Evolutionary conservation across 2,329 filamentous ascomycete species (phyloP).

Genomic region (Pseudocercospora cruenta): DNA sequence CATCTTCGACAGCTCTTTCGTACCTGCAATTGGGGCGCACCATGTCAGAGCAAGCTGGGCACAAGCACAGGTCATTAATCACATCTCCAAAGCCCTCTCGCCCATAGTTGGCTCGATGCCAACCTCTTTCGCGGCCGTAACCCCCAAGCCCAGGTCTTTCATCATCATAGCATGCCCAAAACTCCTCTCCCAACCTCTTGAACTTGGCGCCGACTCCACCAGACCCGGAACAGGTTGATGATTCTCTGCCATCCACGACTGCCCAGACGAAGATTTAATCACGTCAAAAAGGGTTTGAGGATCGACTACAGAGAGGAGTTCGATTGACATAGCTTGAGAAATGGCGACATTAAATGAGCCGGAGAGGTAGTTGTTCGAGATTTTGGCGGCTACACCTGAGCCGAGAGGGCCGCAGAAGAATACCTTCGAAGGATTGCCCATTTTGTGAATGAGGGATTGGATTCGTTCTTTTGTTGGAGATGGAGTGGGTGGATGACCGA

Average conservation of each 20-base stretch:
- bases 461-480: neutral
- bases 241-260: neutral
- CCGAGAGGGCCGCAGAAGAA: neutral
- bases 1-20: neutral
- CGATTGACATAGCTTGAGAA: neutral
- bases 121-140: neutral
- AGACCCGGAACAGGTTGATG: neutral
- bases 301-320: neutral
- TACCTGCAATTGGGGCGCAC: neutral
- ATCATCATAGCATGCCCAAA: constrained; percentile 3
- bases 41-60: neutral
- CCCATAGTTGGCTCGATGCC: constrained; percentile 9
- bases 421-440: neutral
- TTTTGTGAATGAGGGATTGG: neutral
- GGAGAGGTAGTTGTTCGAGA: neutral
- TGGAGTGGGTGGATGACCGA: neutral
- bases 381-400: neutral
- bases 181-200: neutral
- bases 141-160: neutral
- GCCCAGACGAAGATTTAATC: neutral
- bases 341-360: neutral
- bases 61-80: neutral
- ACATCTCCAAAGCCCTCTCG: neutral
- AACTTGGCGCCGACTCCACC: neutral
- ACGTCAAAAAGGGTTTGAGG: neutral